Base-by-base conservation (phyloP, 2,329 filamentous ascomycete species). In the Daldinia sp. region DNA sequence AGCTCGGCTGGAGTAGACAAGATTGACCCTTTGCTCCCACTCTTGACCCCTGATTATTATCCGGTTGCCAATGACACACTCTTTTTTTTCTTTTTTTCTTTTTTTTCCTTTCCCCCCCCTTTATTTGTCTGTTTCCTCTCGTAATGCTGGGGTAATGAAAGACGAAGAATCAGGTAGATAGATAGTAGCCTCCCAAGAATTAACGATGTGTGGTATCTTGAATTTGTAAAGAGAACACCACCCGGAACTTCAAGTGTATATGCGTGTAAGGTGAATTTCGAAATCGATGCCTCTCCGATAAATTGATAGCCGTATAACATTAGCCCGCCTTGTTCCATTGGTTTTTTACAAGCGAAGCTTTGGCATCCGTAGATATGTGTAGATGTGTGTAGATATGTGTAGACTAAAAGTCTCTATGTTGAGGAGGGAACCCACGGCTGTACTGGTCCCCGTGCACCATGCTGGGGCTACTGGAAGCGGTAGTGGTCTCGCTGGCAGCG, bases 391-490 rank as follows among this genome's bases (percentile, higher is more conserved):
- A 35, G 37, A 41, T 41, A 41, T 4, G 5, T 13, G 34, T 4
- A 15, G 13, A n/a, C 27, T 69, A 73, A 49, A 69, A 71, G 27
- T 71, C 63, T n/a, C 82, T 76, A 50, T 81, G 78, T 17, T 78
- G 74, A 66, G 81, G 81, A 29, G 77, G 68, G 67, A 83, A 74
- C 8, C 78, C 75, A 1, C 77, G 75, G 37, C 71, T 63, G 43
- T 81, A 77, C 3, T 80, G 79, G 23, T 82, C 81, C 19, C 81
- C 81, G 63, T 84, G 84, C 21, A 80, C 69, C 4, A 75, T 75
- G 10, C 73, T 73, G 30, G 74, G 72, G 2, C 77, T 74, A 25
- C 74, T 75, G 13, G 75, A 73, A 34, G 78, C 75, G 11, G 76
- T 73, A 11, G 73, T 70, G 34, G 75, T 77, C 35, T 73, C 75